Conservation (phyloP, 495 filamentous ascomycete species). For the Aspergillus wentii region DNA sequence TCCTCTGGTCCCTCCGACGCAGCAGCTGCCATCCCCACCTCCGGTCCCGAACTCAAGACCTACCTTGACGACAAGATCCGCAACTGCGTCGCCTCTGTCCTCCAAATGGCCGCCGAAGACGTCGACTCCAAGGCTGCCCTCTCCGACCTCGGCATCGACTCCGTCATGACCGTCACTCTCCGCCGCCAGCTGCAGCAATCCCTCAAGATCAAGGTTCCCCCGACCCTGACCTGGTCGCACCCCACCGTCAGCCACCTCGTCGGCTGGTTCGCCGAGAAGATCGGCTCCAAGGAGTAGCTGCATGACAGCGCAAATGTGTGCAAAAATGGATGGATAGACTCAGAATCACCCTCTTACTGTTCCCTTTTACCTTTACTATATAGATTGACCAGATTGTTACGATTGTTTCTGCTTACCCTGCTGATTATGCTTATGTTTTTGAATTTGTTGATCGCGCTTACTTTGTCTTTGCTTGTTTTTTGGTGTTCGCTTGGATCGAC, state of each 20-base stretch:
- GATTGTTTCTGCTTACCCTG: no score
- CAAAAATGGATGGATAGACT: no score
- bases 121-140: conserved; percentile 30
- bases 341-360: no score
- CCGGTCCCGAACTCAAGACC: conserved; percentile 16
- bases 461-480: no score
- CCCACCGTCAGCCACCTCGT: conserved; percentile 34
- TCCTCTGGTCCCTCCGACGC: background rate
- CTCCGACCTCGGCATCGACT: conserved; percentile 37
- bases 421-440: no score
- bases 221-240: conserved; percentile 35
- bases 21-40: conserved; percentile 6
- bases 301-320: no score
- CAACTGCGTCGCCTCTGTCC: conserved; percentile 19
- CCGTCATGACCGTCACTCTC: conserved; percentile 39
- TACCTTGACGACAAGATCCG: conserved; percentile 21
- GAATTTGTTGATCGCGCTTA: no score
- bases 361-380: no score
- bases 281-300: no score
- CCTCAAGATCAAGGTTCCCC: conserved; percentile 35
- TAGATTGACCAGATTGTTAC: no score
- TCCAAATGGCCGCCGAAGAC: conserved; percentile 22
- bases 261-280: conserved; percentile 25
- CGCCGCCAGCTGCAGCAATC: conserved; percentile 30
- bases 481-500: no score